Conservation (phyloP, 495 filamentous ascomycete species). For the Neurospora terricola region DNA sequence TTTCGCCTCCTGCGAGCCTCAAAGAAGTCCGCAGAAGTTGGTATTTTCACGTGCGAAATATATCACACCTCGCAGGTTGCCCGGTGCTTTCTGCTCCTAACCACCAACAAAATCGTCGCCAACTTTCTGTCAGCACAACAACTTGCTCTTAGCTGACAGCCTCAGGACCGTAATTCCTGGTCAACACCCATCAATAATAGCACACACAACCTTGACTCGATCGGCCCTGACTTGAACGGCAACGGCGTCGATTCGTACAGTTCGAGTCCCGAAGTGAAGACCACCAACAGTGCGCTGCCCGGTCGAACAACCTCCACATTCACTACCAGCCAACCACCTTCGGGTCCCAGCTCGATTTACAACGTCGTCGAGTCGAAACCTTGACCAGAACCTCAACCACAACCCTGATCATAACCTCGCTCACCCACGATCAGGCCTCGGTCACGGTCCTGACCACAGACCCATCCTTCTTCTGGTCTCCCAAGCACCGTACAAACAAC, state of each 20-base stretch:
- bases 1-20: neutral
- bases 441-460: slow-evolving; percentile 27
- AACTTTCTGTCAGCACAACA: neutral
- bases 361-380: slow-evolving; percentile 16
- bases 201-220: slow-evolving; percentile 6
- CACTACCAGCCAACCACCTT: slow-evolving; percentile 22
- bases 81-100: neutral
- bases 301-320: slow-evolving; percentile 47
- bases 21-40: neutral
- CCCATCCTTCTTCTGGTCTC: neutral
- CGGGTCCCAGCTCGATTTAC: slow-evolving; percentile 12
- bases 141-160: neutral
- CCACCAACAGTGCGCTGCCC: slow-evolving; percentile 28
- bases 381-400: slow-evolving; percentile 43
- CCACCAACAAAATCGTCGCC: neutral
- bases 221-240: slow-evolving; percentile 19
- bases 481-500: neutral
- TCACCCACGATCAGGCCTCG: slow-evolving; percentile 72
- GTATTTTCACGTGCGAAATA: neutral
- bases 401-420: slow-evolving; percentile 75
- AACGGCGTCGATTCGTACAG: slow-evolving; percentile 16
- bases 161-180: neutral
- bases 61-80: neutral
- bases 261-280: slow-evolving; percentile 32
- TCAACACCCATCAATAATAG: slow-evolving; percentile 15